A percentile compares a stretch with the other conserved stretches of the same genome.
These are phyloP conservation scores for Flaveria brownii DNA, from an alignment of 129 eudicot species.

Conservation along the genomic window DNA sequence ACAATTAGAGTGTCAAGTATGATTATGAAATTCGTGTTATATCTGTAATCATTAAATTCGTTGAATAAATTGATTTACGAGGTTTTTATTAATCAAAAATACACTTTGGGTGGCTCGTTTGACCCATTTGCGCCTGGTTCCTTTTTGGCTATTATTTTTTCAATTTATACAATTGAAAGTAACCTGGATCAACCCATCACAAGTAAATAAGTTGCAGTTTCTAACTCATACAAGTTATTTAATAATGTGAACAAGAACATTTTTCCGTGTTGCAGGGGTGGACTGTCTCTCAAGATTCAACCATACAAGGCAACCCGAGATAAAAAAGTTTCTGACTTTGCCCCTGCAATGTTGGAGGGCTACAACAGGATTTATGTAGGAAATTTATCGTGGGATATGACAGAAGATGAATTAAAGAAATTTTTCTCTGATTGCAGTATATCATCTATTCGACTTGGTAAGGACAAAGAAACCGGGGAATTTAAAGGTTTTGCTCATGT, in stretches of 20 bases:
- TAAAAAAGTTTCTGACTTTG: slow-evolving; percentile 59
- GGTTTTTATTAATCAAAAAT: background rate
- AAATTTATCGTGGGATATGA: slow-evolving; percentile 89
- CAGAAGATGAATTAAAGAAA: slow-evolving; percentile 72
- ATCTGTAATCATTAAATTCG: background rate
- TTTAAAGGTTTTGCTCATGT: slow-evolving; percentile 92
- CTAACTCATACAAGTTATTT: background rate
- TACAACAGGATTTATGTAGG: slow-evolving; percentile 90
- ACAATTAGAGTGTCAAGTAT: background rate
- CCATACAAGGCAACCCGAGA: slow-evolving; percentile 65
- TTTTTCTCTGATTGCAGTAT: slow-evolving; percentile 71
- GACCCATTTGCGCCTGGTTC: background rate
- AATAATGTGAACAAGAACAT: slow-evolving; percentile 21
- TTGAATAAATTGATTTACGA: background rate
- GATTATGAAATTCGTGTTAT: background rate
- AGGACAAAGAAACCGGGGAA: slow-evolving; percentile 85
- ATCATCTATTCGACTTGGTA: slow-evolving; percentile 77
- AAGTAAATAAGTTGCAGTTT: background rate
- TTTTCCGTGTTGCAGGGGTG: slow-evolving; percentile 63
- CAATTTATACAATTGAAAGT: background rate
- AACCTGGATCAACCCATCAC: background rate
- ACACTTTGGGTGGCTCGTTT: background rate
- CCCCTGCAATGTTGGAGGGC: slow-evolving; percentile 83
- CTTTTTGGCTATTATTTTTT: background rate
- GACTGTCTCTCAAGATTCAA: slow-evolving; percentile 78